Conservation (phyloP, 1,139 yeast species). For the Saccharomyces hybrid region DNA sequence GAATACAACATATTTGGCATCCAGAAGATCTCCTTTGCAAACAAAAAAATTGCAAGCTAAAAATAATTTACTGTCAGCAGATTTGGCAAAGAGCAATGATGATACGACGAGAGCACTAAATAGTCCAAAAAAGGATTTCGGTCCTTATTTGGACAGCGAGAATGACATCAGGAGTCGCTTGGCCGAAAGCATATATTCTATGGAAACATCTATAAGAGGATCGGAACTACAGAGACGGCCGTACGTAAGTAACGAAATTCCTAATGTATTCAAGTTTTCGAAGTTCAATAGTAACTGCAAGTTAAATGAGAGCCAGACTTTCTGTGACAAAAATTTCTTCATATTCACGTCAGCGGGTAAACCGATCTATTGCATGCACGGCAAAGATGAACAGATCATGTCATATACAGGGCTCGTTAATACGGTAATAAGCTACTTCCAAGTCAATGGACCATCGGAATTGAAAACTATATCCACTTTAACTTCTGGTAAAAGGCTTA, state of each 20-base stretch:
- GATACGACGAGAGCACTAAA: not conserved
- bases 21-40: not conserved
- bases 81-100: not conserved
- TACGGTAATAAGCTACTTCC: constrained; percentile 37
- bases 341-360: constrained; percentile 89
- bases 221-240: constrained; percentile 9
- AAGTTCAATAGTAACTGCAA: not conserved
- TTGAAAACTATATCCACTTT: constrained; percentile 38
- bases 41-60: not conserved
- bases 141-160: not conserved
- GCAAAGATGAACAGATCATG: constrained; percentile 59
- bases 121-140: not conserved
- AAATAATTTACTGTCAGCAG: not conserved
- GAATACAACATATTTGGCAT: not conserved
- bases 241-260: constrained; percentile 23
- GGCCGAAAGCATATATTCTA: constrained; percentile 20
- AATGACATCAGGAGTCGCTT: constrained; percentile 13
- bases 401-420: constrained; percentile 62
- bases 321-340: constrained; percentile 40
- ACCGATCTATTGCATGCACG: constrained; percentile 78
- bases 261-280: constrained; percentile 14
- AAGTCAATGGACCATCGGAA: constrained; percentile 26
- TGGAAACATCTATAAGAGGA: constrained; percentile 10
- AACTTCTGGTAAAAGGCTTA: constrained; percentile 41
- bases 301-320: not conserved